A percentile compares a stretch with the other conserved stretches of the same genome.
Conservation (phyloP, 768 basidiomycete species). For the Rhodotorula sphaerocarpa region DNA sequence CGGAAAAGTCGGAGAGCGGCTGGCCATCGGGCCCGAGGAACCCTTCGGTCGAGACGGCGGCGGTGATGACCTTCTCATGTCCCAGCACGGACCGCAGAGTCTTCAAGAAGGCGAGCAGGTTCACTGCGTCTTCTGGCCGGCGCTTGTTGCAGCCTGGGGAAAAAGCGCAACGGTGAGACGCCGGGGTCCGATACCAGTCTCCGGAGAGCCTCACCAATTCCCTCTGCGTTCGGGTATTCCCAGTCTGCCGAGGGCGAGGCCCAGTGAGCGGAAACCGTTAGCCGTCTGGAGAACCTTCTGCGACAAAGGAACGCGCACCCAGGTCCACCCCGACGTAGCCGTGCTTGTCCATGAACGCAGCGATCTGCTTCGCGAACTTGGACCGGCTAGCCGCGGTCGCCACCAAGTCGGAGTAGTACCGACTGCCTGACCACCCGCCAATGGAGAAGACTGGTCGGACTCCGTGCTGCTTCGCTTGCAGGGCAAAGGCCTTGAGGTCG, state of each 20-base stretch:
- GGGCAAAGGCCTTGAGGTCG: slow-evolving; percentile 16
- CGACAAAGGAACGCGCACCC: slow-evolving; percentile 7
- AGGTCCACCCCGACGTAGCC: slow-evolving; percentile 82
- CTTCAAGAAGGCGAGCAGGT: slow-evolving; percentile 67
- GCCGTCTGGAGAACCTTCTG: background rate
- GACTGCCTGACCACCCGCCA: slow-evolving; percentile 80
- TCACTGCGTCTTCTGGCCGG: slow-evolving; percentile 54
- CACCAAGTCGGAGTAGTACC: slow-evolving; percentile 69
- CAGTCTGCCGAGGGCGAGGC: slow-evolving; percentile 24
- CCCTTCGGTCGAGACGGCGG: slow-evolving; percentile 64
- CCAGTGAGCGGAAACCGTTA: slow-evolving; percentile 2
- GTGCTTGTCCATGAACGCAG: slow-evolving; percentile 51
- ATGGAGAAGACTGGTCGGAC: slow-evolving; percentile 66
- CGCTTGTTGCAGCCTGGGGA: slow-evolving; percentile 52
- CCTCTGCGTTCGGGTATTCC: slow-evolving; percentile 66
- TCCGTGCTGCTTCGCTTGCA: slow-evolving; percentile 5
- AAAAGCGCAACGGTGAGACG: no score
- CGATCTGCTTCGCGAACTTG: slow-evolving; percentile 58
- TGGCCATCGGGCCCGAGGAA: slow-evolving; percentile 57
- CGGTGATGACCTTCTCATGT: slow-evolving; percentile 57
- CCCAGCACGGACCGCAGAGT: slow-evolving; percentile 60
- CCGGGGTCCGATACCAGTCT: no score
- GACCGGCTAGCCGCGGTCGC: slow-evolving; percentile 50
- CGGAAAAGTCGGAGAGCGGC: slow-evolving; percentile 56
- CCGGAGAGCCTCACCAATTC: slow-evolving; percentile 4